phyloP scores from a whole-genome alignment of 2,329 filamentous ascomycete genomes.

The Colletotrichum sp. region DNA sequence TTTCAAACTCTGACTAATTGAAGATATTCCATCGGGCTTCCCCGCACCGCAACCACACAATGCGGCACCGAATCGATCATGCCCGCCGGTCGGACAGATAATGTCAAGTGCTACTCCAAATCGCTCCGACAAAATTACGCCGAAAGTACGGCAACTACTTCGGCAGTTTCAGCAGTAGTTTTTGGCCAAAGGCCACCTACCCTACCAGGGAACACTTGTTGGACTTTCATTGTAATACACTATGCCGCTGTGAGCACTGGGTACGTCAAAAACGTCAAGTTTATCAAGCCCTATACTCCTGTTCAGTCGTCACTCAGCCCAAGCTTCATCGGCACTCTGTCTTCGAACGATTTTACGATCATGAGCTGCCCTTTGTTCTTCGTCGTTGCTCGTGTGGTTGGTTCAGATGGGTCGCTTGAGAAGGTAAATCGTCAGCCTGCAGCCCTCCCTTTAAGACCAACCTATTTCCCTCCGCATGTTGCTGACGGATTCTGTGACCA shows the following conservation, averaged over 20 bases:
- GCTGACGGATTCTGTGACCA: not conserved
- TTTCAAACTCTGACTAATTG: not conserved
- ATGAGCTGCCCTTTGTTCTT: not conserved
- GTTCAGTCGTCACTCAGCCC: not conserved
- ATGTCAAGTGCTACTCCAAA: not conserved
- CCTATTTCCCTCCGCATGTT: not conserved
- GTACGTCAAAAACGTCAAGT: not conserved
- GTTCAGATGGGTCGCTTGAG: not conserved
- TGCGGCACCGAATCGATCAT: not conserved
- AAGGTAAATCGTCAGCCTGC: not conserved
- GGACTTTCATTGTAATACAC: not conserved
- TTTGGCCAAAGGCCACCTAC: not conserved
- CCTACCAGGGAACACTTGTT: not conserved
- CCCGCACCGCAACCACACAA: not conserved
- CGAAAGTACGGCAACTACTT: not conserved
- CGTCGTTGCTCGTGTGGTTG: not conserved
- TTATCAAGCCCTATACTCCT: not conserved
- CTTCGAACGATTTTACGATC: not conserved
- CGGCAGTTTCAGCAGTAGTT: not conserved
- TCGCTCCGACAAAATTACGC: not conserved
- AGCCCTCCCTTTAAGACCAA: not conserved
- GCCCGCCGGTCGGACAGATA: not conserved
- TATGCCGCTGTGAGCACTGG: not conserved
- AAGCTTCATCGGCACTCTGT: not conserved
- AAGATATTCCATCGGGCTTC: not conserved